Conservation (phyloP, 129 eudicot genomes). For the Erigeron canadensis region DNA sequence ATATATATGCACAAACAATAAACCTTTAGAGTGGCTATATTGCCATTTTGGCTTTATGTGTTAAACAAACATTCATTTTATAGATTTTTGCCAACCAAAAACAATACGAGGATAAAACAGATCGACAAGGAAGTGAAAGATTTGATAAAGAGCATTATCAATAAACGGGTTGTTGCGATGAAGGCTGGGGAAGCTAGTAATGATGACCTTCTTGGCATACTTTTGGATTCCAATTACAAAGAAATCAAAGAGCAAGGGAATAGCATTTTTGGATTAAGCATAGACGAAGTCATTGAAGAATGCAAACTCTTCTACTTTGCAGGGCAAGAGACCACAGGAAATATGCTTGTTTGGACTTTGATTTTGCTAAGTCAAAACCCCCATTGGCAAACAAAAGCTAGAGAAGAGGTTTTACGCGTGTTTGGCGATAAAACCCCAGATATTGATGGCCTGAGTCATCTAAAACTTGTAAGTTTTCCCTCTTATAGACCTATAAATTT, state of each 20-base stretch:
- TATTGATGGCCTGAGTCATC: slow-evolving; percentile 21
- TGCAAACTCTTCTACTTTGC: slow-evolving; percentile 41
- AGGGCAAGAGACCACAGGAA: slow-evolving; percentile 40
- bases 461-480: slow-evolving; percentile 27
- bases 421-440: slow-evolving; percentile 20
- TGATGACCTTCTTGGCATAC: slow-evolving; percentile 36
- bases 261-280: slow-evolving; percentile 24
- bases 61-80: background rate
- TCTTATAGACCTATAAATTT: background rate
- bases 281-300: slow-evolving; percentile 39
- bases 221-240: slow-evolving; percentile 34
- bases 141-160: slow-evolving; percentile 25
- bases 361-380: slow-evolving; percentile 21
- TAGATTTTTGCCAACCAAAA: slow-evolving; percentile 39
- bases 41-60: background rate
- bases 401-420: slow-evolving; percentile 33
- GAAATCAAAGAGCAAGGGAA: slow-evolving; percentile 33
- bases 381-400: slow-evolving; percentile 27
- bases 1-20: background rate
- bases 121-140: slow-evolving; percentile 17
- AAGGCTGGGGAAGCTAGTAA: slow-evolving; percentile 29
- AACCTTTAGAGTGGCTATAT: background rate
- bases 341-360: slow-evolving; percentile 40
- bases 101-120: slow-evolving; percentile 32
- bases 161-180: slow-evolving; percentile 34